Base-by-base conservation (phyloP, 345 rosid genomes). In the Eucalyptus urophylla region DNA sequence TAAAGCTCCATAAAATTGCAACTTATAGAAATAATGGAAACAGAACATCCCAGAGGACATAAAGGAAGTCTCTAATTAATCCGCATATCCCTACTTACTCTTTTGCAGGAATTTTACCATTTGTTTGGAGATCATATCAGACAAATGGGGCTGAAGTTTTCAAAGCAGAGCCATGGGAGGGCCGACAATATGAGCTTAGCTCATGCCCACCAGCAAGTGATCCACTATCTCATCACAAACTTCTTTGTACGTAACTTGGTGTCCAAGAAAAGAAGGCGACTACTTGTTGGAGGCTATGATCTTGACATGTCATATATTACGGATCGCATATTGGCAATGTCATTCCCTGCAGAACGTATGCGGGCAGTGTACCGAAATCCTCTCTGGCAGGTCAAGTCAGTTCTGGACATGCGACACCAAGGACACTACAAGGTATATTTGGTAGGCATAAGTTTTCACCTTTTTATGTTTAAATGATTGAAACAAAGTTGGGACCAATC, bases 231-330 rank as follows among this genome's bases (percentile, higher is more conserved):
- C 40, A 93, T 96, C 37, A 92, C 93, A 89, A 96, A 90, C 92
- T 94, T 89, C 87, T 95, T 91, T 49, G 91, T 97, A 58, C 96
- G 99, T 56, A 97, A 88, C 94, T 92, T 95, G 95, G 99, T 97
- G 22, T 97, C 99, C 44, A 95, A 93, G 96, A 95, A 96, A 91
- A 90, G 99, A 56, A 94, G 99, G 89, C 94, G 99, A 50, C 91
- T 97, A 93, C 93, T 94, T 44, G 95, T 95, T 80, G 97, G 94
- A 17, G 99, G 99, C 76, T 97, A 96, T 89, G 99, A 97, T 91
- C 98, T 97, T 25, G 99, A 97, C 91, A 97, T 97, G 99, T 96
- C 99, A 7, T 97, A 96, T 67, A 97, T 97, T 86, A 93, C 98
- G 3, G 97, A 94, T 81, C 93, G 90, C 86, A 27, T 97, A 40